phyloP scores from a whole-genome alignment of 768 basidiomycete species.

The Trametes cinnabarina region DNA sequence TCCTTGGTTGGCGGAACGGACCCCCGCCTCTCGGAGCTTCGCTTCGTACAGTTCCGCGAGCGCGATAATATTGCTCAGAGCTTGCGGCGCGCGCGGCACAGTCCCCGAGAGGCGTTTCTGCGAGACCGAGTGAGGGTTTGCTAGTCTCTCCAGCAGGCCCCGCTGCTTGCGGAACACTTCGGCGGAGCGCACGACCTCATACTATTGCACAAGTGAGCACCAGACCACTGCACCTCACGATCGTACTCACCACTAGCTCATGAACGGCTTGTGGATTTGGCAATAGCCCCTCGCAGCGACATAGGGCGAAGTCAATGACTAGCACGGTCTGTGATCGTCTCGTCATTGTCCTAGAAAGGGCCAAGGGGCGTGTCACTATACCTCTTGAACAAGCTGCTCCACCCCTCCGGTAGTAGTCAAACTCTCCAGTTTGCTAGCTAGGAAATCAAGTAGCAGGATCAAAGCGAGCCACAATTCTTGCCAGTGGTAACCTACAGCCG shows the following conservation, averaged over 20 bases:
- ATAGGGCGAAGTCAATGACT: slow-evolving; percentile 52
- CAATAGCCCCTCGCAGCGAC: slow-evolving; percentile 51
- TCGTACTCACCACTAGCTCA: slow-evolving; percentile 55
- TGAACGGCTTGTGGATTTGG: slow-evolving; percentile 55
- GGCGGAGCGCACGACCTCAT: slow-evolving; percentile 62
- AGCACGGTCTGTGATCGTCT: slow-evolving; percentile 38
- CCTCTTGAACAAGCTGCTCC: slow-evolving; percentile 54
- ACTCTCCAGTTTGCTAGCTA: slow-evolving; percentile 52
- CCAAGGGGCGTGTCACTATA: too few relatives aligned
- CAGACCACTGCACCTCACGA: not conserved
- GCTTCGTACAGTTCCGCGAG: slow-evolving; percentile 52
- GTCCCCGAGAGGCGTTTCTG: slow-evolving; percentile 26
- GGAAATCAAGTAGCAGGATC: slow-evolving; percentile 52
- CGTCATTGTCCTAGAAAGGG: too few relatives aligned
- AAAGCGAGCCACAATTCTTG: slow-evolving; percentile 60
- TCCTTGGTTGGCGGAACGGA: slow-evolving; percentile 51
- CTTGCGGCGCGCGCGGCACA: not conserved
- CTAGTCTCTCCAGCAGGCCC: slow-evolving; percentile 42
- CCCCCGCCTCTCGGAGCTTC: slow-evolving; percentile 44
- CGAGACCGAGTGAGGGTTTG: slow-evolving; percentile 28
- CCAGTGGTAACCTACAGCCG: slow-evolving; percentile 59
- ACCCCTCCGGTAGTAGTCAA: slow-evolving; percentile 53
- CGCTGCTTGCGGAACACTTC: slow-evolving; percentile 47
- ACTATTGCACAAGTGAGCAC: slow-evolving; percentile 37
- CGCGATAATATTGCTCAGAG: slow-evolving; percentile 41